Conservation (phyloP, 176 grass and related monocot genomes). For the Zoysia pacifica region DNA sequence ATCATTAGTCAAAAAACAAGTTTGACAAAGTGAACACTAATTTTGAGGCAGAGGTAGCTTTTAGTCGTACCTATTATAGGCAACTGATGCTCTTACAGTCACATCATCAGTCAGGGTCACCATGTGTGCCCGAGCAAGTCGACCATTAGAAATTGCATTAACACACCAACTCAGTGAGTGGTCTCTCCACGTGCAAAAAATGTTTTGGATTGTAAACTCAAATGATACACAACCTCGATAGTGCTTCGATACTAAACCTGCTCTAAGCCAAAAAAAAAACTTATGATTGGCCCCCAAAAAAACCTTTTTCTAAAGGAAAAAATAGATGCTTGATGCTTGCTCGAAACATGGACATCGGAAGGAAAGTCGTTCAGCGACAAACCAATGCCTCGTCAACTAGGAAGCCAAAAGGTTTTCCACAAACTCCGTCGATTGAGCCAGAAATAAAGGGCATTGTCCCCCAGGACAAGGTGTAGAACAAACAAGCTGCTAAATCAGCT, state of each 20-base stretch:
- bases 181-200: no score
- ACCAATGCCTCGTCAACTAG: not conserved
- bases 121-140: not conserved
- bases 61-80: no score
- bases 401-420: not conserved
- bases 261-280: not conserved
- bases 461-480: not conserved
- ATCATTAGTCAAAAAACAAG: no score
- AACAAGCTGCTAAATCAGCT: constrained; percentile 4
- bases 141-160: not conserved
- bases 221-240: not conserved
- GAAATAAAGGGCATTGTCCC: not conserved
- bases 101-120: not conserved
- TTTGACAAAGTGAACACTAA: no score
- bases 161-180: no score
- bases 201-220: not conserved
- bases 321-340: not conserved
- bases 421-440: not conserved
- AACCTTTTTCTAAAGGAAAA: not conserved
- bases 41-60: no score
- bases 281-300: not conserved
- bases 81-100: not conserved
- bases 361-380: constrained; percentile 12
- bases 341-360: not conserved
- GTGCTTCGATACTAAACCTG: not conserved